Evolutionary conservation across 441 rosid species (phyloP), one percentile per base, ranked within the genome.

Genomic region (Corymbia calophylla): DNA sequence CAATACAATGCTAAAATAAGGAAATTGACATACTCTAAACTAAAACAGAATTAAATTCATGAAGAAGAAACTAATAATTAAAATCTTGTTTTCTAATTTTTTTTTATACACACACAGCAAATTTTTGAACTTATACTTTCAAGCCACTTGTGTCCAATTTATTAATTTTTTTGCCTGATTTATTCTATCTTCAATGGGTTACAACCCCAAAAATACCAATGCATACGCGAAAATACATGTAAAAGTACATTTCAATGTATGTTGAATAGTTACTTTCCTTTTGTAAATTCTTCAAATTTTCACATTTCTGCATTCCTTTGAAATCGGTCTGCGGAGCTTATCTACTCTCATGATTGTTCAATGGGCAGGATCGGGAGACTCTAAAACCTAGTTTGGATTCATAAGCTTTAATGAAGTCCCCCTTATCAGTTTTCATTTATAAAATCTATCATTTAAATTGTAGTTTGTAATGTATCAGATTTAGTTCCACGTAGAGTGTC

Each of bases 21-120:
- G 35, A 64, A 13, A 64, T 64, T 1, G 0, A 14, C 10, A 14
- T 64, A n/a, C 35, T 14, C 9, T 3, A 3, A 14, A n/a, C 32
- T 62, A 16, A 64, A 3, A 64, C 14, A 3, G 29, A 14, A 1
- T 64, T n/a, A 14, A 64, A 64, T n/a, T 29, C 1, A 9, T 60
- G 68, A 27, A 60, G n/a, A 62, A 62, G 70, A 29, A 62, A 32
- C 70, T n/a, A n/a, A 53, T 64, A n/a, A 64, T n/a, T 29, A 64
- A 62, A 31, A 13, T 29, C n/a, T 27, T 1, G 32, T 29, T 62
- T 62, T 27, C 31, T 2, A 10, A 5, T 3, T 60, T 62, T 62
- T 11, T 64, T 64, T 64, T 0, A 62, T 29, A 14, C 18, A 62
- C 7, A 3, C 9, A 5, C 0, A 62, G 35, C 5, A 62, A 62